Conservation (phyloP, 495 filamentous ascomycete species). For the Parachaetomium inaequale region DNA sequence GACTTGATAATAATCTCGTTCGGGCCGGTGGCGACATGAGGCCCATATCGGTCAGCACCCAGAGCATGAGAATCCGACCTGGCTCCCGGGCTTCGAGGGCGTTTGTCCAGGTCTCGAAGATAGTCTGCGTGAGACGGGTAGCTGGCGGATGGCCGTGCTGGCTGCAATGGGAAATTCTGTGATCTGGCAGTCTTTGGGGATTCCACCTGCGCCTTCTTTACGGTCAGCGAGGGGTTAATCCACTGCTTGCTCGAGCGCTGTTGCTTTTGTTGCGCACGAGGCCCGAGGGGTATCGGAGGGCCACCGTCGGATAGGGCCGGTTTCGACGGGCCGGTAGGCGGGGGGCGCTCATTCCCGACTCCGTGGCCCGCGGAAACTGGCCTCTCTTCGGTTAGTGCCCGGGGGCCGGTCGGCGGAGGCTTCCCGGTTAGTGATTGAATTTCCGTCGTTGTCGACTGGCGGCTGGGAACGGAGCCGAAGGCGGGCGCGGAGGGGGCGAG, state of each 20-base stretch:
- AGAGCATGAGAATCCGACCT: slow-evolving; percentile 35
- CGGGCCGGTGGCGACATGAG: slow-evolving; percentile 33
- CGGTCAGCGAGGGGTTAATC: slow-evolving; percentile 52
- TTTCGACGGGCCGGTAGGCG: slow-evolving; percentile 47
- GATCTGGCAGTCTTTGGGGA: slow-evolving; percentile 44
- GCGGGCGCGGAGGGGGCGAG: slow-evolving; percentile 76
- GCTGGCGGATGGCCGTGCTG: slow-evolving; percentile 36
- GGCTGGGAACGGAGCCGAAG: slow-evolving; percentile 63
- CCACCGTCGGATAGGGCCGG: slow-evolving; percentile 50
- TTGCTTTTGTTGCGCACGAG: slow-evolving; percentile 47
- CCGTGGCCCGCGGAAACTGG: slow-evolving; percentile 34
- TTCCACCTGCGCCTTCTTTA: slow-evolving; percentile 40
- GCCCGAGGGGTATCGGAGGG: slow-evolving; percentile 56
- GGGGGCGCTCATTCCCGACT: slow-evolving; percentile 32
- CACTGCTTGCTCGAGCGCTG: slow-evolving; percentile 56
- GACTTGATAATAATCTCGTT: slow-evolving; percentile 34
- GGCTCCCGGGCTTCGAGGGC: slow-evolving; percentile 47
- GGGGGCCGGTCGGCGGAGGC: slow-evolving; percentile 50
- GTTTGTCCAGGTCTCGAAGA: slow-evolving; percentile 38
- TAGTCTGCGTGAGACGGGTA: slow-evolving; percentile 38
- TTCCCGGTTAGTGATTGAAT: slow-evolving; percentile 43
- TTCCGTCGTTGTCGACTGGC: slow-evolving; percentile 37
- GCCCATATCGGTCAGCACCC: slow-evolving; percentile 33
- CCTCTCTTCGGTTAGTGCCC: slow-evolving; percentile 48
- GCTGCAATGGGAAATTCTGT: slow-evolving; percentile 42